Conservation (phyloP, 2,329 filamentous ascomycete species). For the Dryadomyces sulphureus region DNA sequence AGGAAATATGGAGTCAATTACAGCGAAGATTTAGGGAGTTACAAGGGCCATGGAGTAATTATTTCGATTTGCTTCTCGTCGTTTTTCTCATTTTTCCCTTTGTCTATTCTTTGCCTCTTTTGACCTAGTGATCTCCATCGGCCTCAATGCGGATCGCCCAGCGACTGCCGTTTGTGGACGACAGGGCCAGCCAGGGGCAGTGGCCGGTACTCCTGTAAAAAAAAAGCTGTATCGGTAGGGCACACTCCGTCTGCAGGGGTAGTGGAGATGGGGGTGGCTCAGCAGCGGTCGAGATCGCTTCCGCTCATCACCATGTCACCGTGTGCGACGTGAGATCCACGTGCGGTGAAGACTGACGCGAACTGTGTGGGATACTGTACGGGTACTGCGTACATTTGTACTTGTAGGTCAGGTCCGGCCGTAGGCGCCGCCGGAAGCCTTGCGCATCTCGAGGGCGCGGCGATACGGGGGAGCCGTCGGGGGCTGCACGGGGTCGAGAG, state of each 20-base stretch:
- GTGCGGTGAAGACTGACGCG: too few species aligned
- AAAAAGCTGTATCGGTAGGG: too few species aligned
- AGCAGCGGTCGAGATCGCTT: too few species aligned
- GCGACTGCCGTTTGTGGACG: background rate
- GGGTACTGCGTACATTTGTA: too few species aligned
- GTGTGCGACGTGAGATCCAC: too few species aligned
- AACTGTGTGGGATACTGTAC: too few species aligned
- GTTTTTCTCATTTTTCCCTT: too few species aligned
- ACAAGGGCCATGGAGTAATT: background rate
- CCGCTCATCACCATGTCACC: too few species aligned
- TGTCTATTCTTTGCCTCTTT: too few species aligned
- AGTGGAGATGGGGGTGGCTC: too few species aligned
- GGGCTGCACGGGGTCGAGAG: conserved; percentile 82
- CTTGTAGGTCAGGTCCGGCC: conserved; percentile 41
- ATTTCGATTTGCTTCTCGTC: background rate
- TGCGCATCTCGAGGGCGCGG: conserved; percentile 71
- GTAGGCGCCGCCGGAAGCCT: conserved; percentile 60
- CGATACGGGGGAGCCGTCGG: conserved; percentile 95
- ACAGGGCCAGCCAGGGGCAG: background rate
- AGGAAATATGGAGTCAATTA: background rate
- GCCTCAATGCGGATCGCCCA: background rate
- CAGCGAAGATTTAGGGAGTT: background rate
- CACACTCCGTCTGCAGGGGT: too few species aligned
- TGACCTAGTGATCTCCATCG: background rate
- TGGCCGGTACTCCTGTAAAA: background rate